Conservation (phyloP, 139 green algal species). For the Chlorella ohadii region DNA sequence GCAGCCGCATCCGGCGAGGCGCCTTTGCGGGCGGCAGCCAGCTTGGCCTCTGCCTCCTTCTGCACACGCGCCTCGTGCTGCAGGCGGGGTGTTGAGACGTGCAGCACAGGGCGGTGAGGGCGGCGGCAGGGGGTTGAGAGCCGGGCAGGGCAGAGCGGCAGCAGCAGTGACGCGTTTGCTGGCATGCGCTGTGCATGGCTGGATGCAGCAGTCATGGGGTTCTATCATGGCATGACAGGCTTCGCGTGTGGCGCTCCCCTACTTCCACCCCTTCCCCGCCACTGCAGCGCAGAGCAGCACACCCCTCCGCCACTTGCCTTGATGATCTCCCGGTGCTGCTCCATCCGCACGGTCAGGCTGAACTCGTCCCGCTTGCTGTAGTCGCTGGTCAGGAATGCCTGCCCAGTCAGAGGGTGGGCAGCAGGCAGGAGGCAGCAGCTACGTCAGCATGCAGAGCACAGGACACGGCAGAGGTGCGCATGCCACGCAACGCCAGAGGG, state of each 20-base stretch:
- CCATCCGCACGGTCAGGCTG: slow-evolving; percentile 74
- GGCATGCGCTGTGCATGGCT: too few relatives aligned
- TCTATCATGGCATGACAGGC: too few relatives aligned
- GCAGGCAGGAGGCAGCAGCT: not conserved
- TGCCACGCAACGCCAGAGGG: too few relatives aligned
- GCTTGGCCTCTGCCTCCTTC: slow-evolving; percentile 63
- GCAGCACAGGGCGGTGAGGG: not conserved
- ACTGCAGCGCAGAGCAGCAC: too few relatives aligned
- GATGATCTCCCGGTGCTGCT: slow-evolving; percentile 87
- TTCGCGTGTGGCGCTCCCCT: too few relatives aligned
- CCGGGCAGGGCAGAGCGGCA: not conserved
- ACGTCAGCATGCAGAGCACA: too few relatives aligned
- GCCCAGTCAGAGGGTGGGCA: slow-evolving; percentile 44
- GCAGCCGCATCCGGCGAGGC: not conserved
- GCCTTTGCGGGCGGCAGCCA: not conserved
- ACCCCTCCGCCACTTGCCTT: too few relatives aligned
- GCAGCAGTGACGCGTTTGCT: too few relatives aligned
- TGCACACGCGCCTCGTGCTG: slow-evolving; percentile 77
- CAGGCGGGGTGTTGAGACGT: not conserved
- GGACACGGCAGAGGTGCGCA: not conserved
- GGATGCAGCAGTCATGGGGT: too few relatives aligned
- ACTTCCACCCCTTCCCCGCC: too few relatives aligned
- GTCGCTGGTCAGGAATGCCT: slow-evolving; percentile 84
- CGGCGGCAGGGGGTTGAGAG: not conserved
- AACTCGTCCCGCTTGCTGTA: slow-evolving; percentile 89